Conservation (phyloP, 306 rosid species). For the Cyclanthera cordifolia region DNA sequence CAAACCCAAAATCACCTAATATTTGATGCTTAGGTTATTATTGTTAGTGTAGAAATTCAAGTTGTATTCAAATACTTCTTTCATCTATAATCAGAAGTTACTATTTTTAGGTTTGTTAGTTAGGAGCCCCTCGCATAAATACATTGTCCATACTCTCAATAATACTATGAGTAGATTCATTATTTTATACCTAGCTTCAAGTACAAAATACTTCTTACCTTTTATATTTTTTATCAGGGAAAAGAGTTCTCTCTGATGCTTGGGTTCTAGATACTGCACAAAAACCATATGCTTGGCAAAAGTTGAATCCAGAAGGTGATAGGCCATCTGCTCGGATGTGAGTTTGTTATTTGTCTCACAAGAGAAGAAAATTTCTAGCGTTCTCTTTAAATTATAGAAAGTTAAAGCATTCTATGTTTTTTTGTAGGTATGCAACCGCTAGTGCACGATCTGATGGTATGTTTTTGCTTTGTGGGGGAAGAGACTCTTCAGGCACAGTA, state of each 20-base stretch:
- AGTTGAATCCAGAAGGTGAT: slow-evolving; percentile 89
- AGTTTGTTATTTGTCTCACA: slow-evolving; percentile 27
- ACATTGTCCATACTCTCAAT: too few species aligned
- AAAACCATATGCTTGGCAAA: slow-evolving; percentile 91
- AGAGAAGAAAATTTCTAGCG: slow-evolving; percentile 8
- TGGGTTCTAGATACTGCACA: slow-evolving; percentile 98
- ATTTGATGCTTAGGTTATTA: too few species aligned
- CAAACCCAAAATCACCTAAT: too few species aligned
- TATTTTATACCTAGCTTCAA: neutral
- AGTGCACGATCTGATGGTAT: slow-evolving; percentile 99
- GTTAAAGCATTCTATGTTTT: slow-evolving; percentile 20
- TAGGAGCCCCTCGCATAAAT: too few species aligned
- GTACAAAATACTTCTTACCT: neutral
- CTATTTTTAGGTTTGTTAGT: too few species aligned
- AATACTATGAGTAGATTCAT: too few species aligned
- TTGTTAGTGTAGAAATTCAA: too few species aligned
- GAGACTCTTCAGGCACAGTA: slow-evolving; percentile 90
- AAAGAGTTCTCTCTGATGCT: slow-evolving; percentile 82
- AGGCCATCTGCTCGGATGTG: slow-evolving; percentile 98
- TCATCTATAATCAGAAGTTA: too few species aligned
- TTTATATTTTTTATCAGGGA: slow-evolving; percentile 39
- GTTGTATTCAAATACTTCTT: too few species aligned
- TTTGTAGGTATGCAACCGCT: slow-evolving; percentile 94
- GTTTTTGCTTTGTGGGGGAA: slow-evolving; percentile 98
- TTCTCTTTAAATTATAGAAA: neutral